A percentile compares a stretch with the other conserved stretches of the same genome.
These are phyloP conservation scores for Coriaria nepalensis DNA, from an alignment of 306 rosid species.

Conservation along the genomic window DNA sequence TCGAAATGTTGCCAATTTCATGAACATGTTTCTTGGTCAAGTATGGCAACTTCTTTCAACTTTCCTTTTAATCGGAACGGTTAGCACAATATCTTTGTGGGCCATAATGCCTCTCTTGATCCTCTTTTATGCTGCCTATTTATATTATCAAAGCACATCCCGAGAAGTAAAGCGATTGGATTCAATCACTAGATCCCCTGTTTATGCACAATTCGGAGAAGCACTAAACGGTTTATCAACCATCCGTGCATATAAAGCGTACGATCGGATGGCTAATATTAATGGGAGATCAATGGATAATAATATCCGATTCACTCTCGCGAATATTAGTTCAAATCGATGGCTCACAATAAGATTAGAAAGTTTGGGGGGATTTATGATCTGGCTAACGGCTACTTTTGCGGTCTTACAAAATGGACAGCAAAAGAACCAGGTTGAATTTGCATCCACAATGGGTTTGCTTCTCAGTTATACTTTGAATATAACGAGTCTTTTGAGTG, in stretches of 20 bases:
- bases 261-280: constrained; percentile 57
- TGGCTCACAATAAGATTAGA: constrained; percentile 70
- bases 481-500: constrained; percentile 61
- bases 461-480: constrained; percentile 76
- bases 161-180: constrained; percentile 86
- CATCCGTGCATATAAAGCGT: constrained; percentile 72
- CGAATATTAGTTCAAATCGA: constrained; percentile 42
- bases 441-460: constrained; percentile 82
- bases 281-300: constrained; percentile 79
- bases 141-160: constrained; percentile 77
- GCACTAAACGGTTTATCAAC: constrained; percentile 66
- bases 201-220: constrained; percentile 92
- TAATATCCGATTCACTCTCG: constrained; percentile 60
- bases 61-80: constrained; percentile 65
- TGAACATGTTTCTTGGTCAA: constrained; percentile 50
- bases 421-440: constrained; percentile 33
- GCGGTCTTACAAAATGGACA: constrained; percentile 68
- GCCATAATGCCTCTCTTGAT: constrained; percentile 74
- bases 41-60: constrained; percentile 75
- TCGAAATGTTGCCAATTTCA: constrained; percentile 31
- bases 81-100: constrained; percentile 84
- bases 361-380: constrained; percentile 76
- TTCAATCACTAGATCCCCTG: constrained; percentile 76
- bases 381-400: constrained; percentile 76
- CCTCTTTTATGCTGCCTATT: constrained; percentile 63